Percentiles rank a stretch among this genome's conserved stretches.
Evolutionary conservation across 2,329 filamentous ascomycete genomes (phyloP).

Genomic region (Exophiala alcalophila): DNA sequence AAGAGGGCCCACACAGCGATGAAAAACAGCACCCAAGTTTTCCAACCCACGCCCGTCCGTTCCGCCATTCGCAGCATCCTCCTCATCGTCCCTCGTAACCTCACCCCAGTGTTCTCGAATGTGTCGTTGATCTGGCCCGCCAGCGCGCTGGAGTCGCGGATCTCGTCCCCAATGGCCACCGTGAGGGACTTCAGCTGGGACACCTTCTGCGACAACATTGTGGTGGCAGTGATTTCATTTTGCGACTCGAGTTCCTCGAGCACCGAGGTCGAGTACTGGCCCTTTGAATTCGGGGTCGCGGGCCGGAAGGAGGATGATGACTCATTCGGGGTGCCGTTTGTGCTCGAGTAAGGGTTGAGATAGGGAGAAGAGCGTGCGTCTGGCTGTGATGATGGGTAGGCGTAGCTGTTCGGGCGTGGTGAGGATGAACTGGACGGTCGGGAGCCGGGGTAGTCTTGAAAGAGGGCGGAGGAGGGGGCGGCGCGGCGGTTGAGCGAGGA

Average conservation of each 20-base stretch:
- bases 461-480: constrained; percentile 65
- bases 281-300: constrained; percentile 49
- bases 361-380: constrained; percentile 19
- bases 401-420: constrained; percentile 18
- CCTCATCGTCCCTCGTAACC: constrained; percentile 90
- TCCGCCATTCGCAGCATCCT: constrained; percentile 95
- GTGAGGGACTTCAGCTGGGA: constrained; percentile 63
- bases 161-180: constrained; percentile 89
- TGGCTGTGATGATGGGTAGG: constrained; percentile 17
- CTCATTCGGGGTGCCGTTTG: constrained; percentile 15
- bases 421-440: constrained; percentile 28
- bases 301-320: constrained; percentile 18
- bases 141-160: constrained; percentile 80
- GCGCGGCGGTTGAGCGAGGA: constrained; percentile 63
- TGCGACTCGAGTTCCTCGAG: constrained; percentile 93
- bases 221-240: constrained; percentile 73
- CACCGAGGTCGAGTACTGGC: constrained; percentile 89
- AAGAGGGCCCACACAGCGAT: constrained; percentile 78
- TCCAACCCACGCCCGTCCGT: constrained; percentile 93
- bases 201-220: constrained; percentile 29
- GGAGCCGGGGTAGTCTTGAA: constrained; percentile 51
- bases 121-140: constrained; percentile 94
- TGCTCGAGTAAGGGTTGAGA: constrained; percentile 12
- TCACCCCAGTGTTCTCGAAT: constrained; percentile 79
- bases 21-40: constrained; percentile 88